These are phyloP conservation scores for Yamadazyma mexicana DNA, from an alignment of 1,139 yeast genomes.

Conservation along the genomic window DNA sequence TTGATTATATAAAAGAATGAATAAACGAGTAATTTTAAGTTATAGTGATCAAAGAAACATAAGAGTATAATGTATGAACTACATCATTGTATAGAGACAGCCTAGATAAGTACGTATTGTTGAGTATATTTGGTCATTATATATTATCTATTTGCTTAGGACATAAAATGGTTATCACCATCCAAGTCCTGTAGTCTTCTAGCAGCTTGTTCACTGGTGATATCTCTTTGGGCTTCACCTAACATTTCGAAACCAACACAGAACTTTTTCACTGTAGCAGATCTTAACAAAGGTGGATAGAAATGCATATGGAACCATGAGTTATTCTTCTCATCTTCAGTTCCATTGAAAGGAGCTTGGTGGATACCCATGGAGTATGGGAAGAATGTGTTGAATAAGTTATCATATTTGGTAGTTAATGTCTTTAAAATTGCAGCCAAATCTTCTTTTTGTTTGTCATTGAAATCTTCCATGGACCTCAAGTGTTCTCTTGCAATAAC, in stretches of 20 bases:
- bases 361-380: constrained; percentile 84
- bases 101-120: too few species aligned
- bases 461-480: constrained; percentile 51
- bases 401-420: constrained; percentile 69
- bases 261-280: constrained; percentile 75
- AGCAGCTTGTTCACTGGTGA: constrained; percentile 78
- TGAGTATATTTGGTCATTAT: background rate
- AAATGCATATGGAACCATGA: constrained; percentile 79
- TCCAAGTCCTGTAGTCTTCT: constrained; percentile 48
- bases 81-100: background rate
- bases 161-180: constrained; percentile 38
- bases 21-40: background rate
- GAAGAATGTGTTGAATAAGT: constrained; percentile 66
- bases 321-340: constrained; percentile 35
- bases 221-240: constrained; percentile 78
- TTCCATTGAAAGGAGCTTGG: constrained; percentile 59
- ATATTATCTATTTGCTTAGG: too few species aligned
- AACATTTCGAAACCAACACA: constrained; percentile 77
- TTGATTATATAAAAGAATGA: background rate
- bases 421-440: constrained; percentile 56
- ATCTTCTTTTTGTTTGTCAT: constrained; percentile 49
- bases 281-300: constrained; percentile 73
- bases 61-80: too few species aligned
- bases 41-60: too few species aligned
- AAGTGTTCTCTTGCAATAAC: constrained; percentile 57